Conservation (phyloP, 2,329 filamentous ascomycete genomes). For the Aspergillus alliaceus region DNA sequence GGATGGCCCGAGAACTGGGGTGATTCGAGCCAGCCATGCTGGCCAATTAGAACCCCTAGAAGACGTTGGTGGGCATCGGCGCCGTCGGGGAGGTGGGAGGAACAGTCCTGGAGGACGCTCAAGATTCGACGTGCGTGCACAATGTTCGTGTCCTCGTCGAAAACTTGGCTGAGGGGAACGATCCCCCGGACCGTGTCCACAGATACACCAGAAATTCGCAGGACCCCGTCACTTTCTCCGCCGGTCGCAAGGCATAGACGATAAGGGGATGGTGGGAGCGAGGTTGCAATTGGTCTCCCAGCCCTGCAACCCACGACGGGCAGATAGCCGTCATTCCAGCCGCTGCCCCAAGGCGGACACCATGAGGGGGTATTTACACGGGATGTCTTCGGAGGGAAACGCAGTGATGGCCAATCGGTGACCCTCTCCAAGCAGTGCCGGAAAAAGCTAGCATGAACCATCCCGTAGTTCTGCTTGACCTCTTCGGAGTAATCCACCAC, state of each 20-base stretch:
- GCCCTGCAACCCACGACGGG: background rate
- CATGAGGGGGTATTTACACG: background rate
- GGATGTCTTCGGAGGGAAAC: background rate
- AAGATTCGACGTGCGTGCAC: background rate
- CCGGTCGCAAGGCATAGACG: background rate
- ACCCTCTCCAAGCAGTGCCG: background rate
- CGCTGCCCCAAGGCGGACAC: background rate
- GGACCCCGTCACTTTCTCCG: fast-evolving
- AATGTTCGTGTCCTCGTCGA: background rate
- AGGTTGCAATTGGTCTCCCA: background rate
- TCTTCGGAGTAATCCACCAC: background rate
- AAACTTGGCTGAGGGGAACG: background rate
- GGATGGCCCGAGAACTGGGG: background rate
- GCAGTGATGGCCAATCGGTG: background rate
- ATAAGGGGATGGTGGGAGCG: background rate
- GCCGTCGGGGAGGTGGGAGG: background rate
- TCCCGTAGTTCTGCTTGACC: background rate
- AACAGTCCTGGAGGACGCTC: background rate
- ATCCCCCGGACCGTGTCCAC: background rate
- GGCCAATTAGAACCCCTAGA: background rate
- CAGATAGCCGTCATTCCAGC: background rate
- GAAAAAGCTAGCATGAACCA: background rate
- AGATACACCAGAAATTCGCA: background rate
- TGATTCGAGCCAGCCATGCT: background rate
- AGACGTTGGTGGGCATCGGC: background rate